Evolutionary conservation across 2,329 filamentous ascomycete genomes (phyloP).

Genomic region (Proliferodiscus dingleyae): DNA sequence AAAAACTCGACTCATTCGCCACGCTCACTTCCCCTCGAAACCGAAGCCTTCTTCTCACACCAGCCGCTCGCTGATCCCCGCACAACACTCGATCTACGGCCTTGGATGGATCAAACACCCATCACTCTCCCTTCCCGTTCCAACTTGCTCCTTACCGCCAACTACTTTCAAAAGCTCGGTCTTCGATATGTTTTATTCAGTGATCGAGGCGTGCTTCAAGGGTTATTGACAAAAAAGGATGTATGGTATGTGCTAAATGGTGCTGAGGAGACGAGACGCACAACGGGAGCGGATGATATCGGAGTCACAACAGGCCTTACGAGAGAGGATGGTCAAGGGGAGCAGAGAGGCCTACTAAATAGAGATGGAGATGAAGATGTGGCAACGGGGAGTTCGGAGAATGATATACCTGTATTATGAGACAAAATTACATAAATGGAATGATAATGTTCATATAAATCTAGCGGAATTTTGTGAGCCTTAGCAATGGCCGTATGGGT

Average conservation of each 20-base stretch:
- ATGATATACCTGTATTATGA: slow-evolving; percentile 5
- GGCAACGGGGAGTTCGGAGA: slow-evolving; percentile 20
- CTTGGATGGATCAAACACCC: slow-evolving; percentile 99
- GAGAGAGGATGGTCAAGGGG: slow-evolving; percentile 37
- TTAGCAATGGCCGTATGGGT: neutral
- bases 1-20: slow-evolving; percentile 52
- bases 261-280: slow-evolving; percentile 55
- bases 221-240: slow-evolving; percentile 94
- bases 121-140: slow-evolving; percentile 78
- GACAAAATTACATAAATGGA: neutral
- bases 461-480: neutral
- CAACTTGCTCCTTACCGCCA: slow-evolving; percentile 77
- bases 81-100: slow-evolving; percentile 77
- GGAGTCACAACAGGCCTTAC: slow-evolving; percentile 34
- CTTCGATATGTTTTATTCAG: slow-evolving; percentile 85
- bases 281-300: slow-evolving; percentile 31
- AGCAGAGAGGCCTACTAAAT: slow-evolving; percentile 41
- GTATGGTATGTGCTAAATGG: slow-evolving; percentile 90
- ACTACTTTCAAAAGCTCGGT: slow-evolving; percentile 92
- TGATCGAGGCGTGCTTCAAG: slow-evolving; percentile 75
- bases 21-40: slow-evolving; percentile 59
- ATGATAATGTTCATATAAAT: neutral
- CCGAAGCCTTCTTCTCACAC: slow-evolving; percentile 80
- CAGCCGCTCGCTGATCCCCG: slow-evolving; percentile 75
- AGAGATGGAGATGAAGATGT: slow-evolving; percentile 29